These are phyloP conservation scores for Penicillium daleae DNA, from an alignment of 495 filamentous ascomycete species.

Conservation along the genomic window DNA sequence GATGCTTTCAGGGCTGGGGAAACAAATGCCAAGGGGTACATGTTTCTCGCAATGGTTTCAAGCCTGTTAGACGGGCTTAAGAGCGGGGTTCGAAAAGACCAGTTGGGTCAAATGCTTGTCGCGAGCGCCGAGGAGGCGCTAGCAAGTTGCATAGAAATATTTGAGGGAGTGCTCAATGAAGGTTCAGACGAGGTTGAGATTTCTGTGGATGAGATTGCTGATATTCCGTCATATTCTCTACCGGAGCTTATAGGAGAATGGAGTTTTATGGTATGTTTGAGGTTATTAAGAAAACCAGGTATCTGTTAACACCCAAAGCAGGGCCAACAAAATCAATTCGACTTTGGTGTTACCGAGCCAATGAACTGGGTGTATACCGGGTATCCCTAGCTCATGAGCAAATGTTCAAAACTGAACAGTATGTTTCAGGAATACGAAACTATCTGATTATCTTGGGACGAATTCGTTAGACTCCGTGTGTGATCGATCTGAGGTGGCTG, in stretches of 20 bases:
- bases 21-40: conserved; percentile 60
- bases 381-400: neutral
- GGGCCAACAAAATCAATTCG: conserved; percentile 14
- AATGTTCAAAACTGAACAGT: neutral
- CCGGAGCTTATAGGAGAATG: conserved; percentile 26
- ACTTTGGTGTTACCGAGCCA: conserved; percentile 16
- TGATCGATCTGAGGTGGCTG: neutral
- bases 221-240: conserved; percentile 1
- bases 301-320: neutral
- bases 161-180: conserved; percentile 29
- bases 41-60: conserved; percentile 45
- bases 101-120: conserved; percentile 35
- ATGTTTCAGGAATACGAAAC: neutral
- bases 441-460: no score
- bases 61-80: conserved; percentile 51
- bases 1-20: conserved; percentile 51
- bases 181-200: conserved; percentile 11
- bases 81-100: conserved; percentile 36
- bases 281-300: neutral
- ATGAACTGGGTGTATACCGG: conserved; percentile 10
- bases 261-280: conserved; percentile 29
- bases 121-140: conserved; percentile 43
- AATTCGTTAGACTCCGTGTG: neutral
- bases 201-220: conserved; percentile 3
- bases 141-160: conserved; percentile 36